Evolutionary conservation across 345 rosid species (phyloP), one percentile per base, ranked within the genome.

Genomic region (Camelina hispida): DNA sequence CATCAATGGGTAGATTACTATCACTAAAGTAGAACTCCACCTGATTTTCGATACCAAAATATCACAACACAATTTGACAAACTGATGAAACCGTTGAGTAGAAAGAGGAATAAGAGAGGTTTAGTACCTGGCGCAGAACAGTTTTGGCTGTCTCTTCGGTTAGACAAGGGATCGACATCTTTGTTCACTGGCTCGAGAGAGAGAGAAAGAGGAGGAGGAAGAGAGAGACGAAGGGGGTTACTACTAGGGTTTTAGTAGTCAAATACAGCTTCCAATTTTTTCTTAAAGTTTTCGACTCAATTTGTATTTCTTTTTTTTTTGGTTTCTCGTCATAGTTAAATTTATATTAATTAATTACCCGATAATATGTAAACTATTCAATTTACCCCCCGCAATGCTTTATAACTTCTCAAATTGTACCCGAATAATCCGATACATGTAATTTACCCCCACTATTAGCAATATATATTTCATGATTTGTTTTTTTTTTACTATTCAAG

Each of bases 1-100:
- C 83, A 54, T 95, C 99, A 50, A 93, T 84, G 2, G 97, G 97
- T 15, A 95, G 84, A 76, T 95, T 95, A 78, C 98, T 95, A 51
- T 92, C 98, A 57, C 99, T 86, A 87, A 90, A 95, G 81, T 95
- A 95, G 75, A 89, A 95, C 84, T 90, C 98, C 13, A 95, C 98
- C 97, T 94, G 86, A 25, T 25, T 25, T 32, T 35, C 48, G 15
- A 72, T 51, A 59, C 51, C 18, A 20, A 20, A 7, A 52, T 30
- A 59, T 15, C 47, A 54, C 8, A 8, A 69, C 43, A 66, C 17
- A 23, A 42, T n/a, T 28, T 10, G 48, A 48, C 16, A 43, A 46
- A 34, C 67, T 46, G 48, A 40, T 56, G 32, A 47, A 16, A 25
- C 1, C 11, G 54, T 64, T 12, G 8, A n/a, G 0, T 25, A 57